These are phyloP conservation scores for Heracleum sosnowskyi DNA, from an alignment of 129 eudicot genomes.

Conservation along the genomic window DNA sequence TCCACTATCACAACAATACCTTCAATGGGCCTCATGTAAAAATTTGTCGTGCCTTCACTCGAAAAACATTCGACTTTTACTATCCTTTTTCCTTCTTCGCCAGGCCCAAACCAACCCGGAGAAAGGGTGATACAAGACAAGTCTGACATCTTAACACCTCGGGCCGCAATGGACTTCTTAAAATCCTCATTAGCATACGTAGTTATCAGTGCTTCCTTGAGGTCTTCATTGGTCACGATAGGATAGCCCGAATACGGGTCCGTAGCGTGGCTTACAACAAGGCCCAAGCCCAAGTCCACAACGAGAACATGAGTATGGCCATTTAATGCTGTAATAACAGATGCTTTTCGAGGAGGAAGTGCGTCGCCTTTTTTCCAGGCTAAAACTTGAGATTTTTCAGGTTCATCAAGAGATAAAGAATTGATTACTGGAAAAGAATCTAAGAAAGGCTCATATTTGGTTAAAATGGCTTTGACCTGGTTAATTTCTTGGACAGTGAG, in stretches of 20 bases:
- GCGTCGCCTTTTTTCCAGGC: constrained; percentile 53
- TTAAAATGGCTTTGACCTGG: constrained; percentile 31
- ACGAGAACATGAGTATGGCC: constrained; percentile 44
- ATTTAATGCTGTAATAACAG: constrained; percentile 54
- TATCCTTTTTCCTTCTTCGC: constrained; percentile 65
- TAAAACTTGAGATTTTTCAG: constrained; percentile 47
- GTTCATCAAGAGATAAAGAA: constrained; percentile 75
- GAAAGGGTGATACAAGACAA: constrained; percentile 84
- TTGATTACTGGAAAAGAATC: constrained; percentile 47
- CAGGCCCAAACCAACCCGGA: constrained; percentile 68
- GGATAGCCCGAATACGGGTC: constrained; percentile 66
- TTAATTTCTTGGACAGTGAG: constrained; percentile 66
- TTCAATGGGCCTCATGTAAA: constrained; percentile 96
- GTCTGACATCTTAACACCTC: constrained; percentile 76
- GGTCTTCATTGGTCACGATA: constrained; percentile 74
- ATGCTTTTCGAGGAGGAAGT: constrained; percentile 54
- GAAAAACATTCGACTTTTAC: constrained; percentile 82
- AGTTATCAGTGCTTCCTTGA: constrained; percentile 53
- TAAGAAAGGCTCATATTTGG: constrained; percentile 32
- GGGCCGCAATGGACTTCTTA: constrained; percentile 59
- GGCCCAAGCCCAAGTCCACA: constrained; percentile 45
- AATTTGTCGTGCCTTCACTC: constrained; percentile 61
- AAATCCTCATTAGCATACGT: constrained; percentile 61
- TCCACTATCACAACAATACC: constrained; percentile 80
- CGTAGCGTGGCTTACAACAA: constrained; percentile 23